Evolutionary conservation across 1,284 basidiomycete species (phyloP).

Genomic region (Malassezia brasiliensis): DNA sequence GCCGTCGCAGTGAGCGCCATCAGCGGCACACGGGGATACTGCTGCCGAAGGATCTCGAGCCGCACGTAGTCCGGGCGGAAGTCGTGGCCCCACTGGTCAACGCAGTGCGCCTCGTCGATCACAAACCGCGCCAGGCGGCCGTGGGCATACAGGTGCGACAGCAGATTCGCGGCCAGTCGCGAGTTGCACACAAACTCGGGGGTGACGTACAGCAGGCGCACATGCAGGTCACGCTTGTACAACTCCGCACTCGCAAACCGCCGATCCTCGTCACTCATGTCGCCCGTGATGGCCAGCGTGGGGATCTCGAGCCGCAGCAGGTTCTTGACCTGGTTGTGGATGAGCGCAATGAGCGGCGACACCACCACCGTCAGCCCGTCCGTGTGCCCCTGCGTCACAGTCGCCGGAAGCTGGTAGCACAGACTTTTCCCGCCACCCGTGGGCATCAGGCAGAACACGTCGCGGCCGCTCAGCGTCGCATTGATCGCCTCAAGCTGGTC

Average conservation of each 20-base stretch:
- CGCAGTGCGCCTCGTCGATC: slow-evolving; percentile 91
- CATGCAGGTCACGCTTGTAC: slow-evolving; percentile 48
- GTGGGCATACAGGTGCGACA: slow-evolving; percentile 56
- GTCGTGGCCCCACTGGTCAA: slow-evolving; percentile 70
- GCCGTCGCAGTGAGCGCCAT: slow-evolving; percentile 96
- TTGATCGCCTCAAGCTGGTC: slow-evolving; percentile 83
- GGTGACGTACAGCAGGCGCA: slow-evolving; percentile 74
- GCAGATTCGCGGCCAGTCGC: slow-evolving; percentile 55
- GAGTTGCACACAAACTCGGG: slow-evolving; percentile 67
- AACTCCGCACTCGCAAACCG: slow-evolving; percentile 51
- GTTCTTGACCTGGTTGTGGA: slow-evolving; percentile 75
- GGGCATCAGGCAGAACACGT: slow-evolving; percentile 92
- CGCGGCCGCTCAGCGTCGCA: slow-evolving; percentile 66
- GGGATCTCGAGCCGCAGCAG: slow-evolving; percentile 62
- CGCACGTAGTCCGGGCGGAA: slow-evolving; percentile 57
- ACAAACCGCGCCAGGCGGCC: slow-evolving; percentile 74
- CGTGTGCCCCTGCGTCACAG: slow-evolving; percentile 64
- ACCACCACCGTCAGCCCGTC: slow-evolving; percentile 79
- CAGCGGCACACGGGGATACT: slow-evolving; percentile 71
- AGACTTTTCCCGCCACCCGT: slow-evolving; percentile 84
- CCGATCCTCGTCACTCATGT: slow-evolving; percentile 51
- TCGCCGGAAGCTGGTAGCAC: slow-evolving; percentile 64
- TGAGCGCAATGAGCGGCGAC: slow-evolving; percentile 78
- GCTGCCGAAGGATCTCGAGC: slow-evolving; percentile 61
- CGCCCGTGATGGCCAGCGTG: slow-evolving; percentile 64